A percentile compares a stretch with the other conserved stretches of the same genome.
phyloP scores from a whole-genome alignment of 176 grass and related monocot genomes.

The Lolium multiflorum region DNA sequence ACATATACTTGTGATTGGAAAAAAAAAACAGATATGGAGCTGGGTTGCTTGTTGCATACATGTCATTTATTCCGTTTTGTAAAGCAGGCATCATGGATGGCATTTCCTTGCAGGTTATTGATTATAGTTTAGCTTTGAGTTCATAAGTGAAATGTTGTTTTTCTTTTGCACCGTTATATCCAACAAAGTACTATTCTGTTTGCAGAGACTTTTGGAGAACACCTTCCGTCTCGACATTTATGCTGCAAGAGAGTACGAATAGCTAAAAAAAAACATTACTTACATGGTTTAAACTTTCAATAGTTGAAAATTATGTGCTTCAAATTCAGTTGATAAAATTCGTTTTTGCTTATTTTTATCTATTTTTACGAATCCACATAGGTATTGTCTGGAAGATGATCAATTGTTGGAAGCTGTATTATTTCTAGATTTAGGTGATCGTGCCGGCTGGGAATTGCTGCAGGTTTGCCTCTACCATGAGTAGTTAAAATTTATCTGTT shows the following conservation, averaged over 20 bases:
- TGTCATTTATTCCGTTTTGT: constrained; percentile 93
- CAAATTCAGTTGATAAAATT: not conserved
- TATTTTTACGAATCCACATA: constrained; percentile 36
- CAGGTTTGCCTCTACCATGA: constrained; percentile 58
- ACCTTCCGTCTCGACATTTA: constrained; percentile 82
- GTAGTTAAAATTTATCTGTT: not conserved
- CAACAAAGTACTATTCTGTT: constrained; percentile 3
- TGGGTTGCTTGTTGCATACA: constrained; percentile 90
- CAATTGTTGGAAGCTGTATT: constrained; percentile 71
- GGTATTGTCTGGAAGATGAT: constrained; percentile 87
- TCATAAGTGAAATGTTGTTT: constrained; percentile 14
- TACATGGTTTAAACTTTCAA: not conserved
- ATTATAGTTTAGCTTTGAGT: not conserved
- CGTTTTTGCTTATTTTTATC: constrained; percentile 20
- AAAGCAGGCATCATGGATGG: constrained; percentile 73
- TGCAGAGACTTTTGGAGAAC: constrained; percentile 88
- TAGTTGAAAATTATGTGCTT: not conserved
- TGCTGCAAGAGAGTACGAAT: constrained; percentile 88
- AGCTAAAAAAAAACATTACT: constrained; percentile 19
- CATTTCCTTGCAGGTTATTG: constrained; percentile 79
- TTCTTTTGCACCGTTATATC: not conserved
- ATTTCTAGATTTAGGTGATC: constrained; percentile 83
- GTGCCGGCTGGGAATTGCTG: constrained; percentile 89
- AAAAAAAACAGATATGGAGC: constrained; percentile 86
- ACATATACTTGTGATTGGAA: constrained; percentile 17